phyloP scores from a whole-genome alignment of 2,329 filamentous ascomycete genomes.

The Botrytis sinoallii region DNA sequence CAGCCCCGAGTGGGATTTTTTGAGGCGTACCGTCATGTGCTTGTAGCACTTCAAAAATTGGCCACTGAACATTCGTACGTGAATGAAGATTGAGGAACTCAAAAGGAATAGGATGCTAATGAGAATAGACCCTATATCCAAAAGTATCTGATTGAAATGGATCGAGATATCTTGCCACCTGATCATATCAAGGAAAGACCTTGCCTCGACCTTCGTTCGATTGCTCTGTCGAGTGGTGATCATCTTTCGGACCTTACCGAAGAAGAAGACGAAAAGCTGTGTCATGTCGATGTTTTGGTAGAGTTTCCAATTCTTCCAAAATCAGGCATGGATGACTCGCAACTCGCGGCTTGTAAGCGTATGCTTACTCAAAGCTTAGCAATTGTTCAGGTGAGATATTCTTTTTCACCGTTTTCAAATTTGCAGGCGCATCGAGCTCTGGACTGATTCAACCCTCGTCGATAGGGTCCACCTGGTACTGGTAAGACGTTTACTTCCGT shows the following conservation, averaged over 20 bases:
- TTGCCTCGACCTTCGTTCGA: slow-evolving; percentile 19
- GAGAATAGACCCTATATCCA: slow-evolving; percentile 11
- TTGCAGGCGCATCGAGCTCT: neutral
- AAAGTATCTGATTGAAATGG: slow-evolving; percentile 14
- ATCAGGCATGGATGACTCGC: slow-evolving; percentile 64
- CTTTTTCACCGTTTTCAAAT: neutral
- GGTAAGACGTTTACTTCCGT: slow-evolving; percentile 83
- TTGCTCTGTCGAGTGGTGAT: neutral
- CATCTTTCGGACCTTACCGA: neutral
- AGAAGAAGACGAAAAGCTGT: slow-evolving; percentile 33
- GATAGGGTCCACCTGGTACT: slow-evolving; percentile 65
- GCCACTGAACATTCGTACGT: slow-evolving; percentile 31
- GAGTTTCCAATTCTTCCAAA: slow-evolving; percentile 49
- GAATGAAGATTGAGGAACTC: neutral
- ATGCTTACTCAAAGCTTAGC: slow-evolving; percentile 71
- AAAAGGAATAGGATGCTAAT: neutral
- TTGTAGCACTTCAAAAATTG: slow-evolving; percentile 64
- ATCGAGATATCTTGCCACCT: slow-evolving; percentile 21
- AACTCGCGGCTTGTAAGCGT: slow-evolving; percentile 62
- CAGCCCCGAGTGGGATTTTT: slow-evolving; percentile 73
- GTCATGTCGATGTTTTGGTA: slow-evolving; percentile 52
- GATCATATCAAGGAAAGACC: slow-evolving; percentile 9
- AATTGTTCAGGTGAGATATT: slow-evolving; percentile 58
- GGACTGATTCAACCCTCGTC: neutral
- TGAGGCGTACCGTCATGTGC: slow-evolving; percentile 70